These are phyloP conservation scores for Casuarina equisetifolia DNA, from an alignment of 306 rosid genomes.

Conservation along the genomic window DNA sequence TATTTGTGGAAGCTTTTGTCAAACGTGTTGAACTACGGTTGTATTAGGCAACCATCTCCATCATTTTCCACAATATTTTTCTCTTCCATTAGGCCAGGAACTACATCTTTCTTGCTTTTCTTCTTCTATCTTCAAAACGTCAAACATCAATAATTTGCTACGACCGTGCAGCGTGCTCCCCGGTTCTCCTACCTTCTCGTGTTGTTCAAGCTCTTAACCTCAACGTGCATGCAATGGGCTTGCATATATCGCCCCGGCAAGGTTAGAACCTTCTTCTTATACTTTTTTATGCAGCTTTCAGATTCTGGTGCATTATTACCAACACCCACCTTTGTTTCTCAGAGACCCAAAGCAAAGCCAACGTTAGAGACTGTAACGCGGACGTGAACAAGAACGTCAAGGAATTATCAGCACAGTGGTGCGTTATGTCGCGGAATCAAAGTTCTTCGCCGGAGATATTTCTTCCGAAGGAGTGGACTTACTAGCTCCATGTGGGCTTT, in stretches of 20 bases:
- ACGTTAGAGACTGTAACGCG: conserved; percentile 22
- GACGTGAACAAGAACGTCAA: conserved; percentile 28
- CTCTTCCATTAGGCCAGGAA: no score
- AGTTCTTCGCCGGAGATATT: conserved; percentile 44
- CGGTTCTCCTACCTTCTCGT: conserved; percentile 65
- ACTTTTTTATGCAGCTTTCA: neutral
- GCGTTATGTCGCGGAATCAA: conserved; percentile 44
- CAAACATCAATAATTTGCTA: neutral
- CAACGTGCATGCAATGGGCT: conserved; percentile 59
- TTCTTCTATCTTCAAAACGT: neutral
- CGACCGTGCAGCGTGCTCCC: conserved; percentile 55
- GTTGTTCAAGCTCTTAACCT: conserved; percentile 79
- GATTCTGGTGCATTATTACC: neutral
- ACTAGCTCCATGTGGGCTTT: conserved; percentile 30
- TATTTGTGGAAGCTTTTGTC: no score
- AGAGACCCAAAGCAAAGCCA: conserved; percentile 19
- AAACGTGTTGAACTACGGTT: no score
- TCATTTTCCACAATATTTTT: no score
- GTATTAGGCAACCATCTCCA: no score
- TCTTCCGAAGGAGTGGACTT: conserved; percentile 90
- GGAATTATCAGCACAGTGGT: conserved; percentile 39
- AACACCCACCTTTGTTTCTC: neutral
- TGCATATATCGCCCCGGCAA: conserved; percentile 55
- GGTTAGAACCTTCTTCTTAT: conserved; percentile 30
- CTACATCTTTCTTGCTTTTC: no score